These are phyloP conservation scores for Kickxella alabastrina DNA, from an alignment of 192 early-diverging fungal species.

Conservation along the genomic window DNA sequence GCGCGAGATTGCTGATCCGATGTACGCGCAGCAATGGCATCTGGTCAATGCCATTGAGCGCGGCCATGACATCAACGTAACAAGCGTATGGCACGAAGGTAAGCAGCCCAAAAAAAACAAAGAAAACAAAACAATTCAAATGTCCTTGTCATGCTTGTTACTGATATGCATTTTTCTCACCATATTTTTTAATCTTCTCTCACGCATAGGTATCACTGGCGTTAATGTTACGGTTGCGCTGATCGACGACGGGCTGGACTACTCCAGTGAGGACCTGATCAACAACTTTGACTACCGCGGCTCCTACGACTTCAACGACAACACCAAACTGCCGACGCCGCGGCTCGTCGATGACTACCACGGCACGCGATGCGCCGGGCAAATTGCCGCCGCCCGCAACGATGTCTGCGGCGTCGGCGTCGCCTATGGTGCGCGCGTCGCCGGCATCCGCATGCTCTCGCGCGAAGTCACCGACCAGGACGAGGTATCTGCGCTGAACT, in stretches of 20 bases:
- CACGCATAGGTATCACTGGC: constrained; percentile 70
- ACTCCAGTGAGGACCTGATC: constrained; percentile 73
- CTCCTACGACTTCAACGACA: constrained; percentile 94
- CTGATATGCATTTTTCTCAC: too few relatives aligned
- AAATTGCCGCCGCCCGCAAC: constrained; percentile 91
- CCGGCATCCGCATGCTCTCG: constrained; percentile 88
- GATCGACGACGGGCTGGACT: constrained; percentile 95
- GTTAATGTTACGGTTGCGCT: constrained; percentile 82
- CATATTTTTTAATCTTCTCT: too few relatives aligned
- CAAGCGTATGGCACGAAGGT: constrained; percentile 83
- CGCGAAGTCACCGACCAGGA: constrained; percentile 86
- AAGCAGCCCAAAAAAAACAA: too few relatives aligned
- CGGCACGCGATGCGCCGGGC: constrained; percentile 96
- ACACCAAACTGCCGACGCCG: constrained; percentile 70
- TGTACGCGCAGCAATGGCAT: constrained; percentile 49
- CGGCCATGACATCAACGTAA: constrained; percentile 90
- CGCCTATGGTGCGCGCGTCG: constrained; percentile 81
- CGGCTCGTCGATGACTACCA: constrained; percentile 76
- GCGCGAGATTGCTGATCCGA: constrained; percentile 44
- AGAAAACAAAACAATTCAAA: too few relatives aligned
- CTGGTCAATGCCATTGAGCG: constrained; percentile 51
- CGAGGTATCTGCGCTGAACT: constrained; percentile 88
- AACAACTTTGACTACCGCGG: constrained; percentile 87
- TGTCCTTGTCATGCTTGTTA: too few relatives aligned
- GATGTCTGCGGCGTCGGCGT: constrained; percentile 91